These are phyloP conservation scores for Yueomyces sp. DNA, from an alignment of 1,139 yeast genomes.

Conservation along the genomic window DNA sequence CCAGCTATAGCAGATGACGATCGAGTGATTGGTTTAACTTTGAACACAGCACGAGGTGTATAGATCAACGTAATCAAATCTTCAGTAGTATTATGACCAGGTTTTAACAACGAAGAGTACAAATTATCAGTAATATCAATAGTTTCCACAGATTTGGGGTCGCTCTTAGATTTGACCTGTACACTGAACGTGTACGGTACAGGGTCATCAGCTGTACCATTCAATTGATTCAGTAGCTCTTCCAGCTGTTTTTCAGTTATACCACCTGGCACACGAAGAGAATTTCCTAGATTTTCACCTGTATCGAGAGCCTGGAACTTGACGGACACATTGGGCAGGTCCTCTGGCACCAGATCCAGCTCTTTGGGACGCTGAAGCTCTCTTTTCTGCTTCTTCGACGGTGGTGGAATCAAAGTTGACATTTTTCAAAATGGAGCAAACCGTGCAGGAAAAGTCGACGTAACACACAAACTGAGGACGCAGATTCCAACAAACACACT, in stretches of 20 bases:
- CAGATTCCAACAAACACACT: too few species aligned
- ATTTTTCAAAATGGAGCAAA: slow-evolving; percentile 26
- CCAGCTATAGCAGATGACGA: slow-evolving; percentile 91
- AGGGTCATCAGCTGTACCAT: slow-evolving; percentile 62
- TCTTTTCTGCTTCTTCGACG: slow-evolving; percentile 76
- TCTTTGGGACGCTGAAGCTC: slow-evolving; percentile 75
- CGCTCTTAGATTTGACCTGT: slow-evolving; percentile 26
- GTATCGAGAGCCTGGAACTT: slow-evolving; percentile 90
- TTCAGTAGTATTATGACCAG: slow-evolving; percentile 82
- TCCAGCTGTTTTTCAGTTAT: slow-evolving; percentile 81
- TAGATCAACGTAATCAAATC: slow-evolving; percentile 83
- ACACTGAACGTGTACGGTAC: slow-evolving; percentile 83
- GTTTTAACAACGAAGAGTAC: slow-evolving; percentile 70
- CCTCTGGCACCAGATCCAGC: slow-evolving; percentile 60
- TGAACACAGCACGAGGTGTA: slow-evolving; percentile 91
- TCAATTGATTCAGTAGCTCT: slow-evolving; percentile 64
- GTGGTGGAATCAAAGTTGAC: slow-evolving; percentile 95
- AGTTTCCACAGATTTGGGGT: slow-evolving; percentile 30
- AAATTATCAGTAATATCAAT: slow-evolving; percentile 70
- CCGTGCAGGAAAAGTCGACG: too few species aligned
- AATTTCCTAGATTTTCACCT: slow-evolving; percentile 80
- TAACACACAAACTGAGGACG: too few species aligned
- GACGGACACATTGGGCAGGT: slow-evolving; percentile 76
- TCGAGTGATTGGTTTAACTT: slow-evolving; percentile 83
- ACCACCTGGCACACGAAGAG: slow-evolving; percentile 83